Conservation (phyloP, 495 filamentous ascomycete genomes). For the Astrothelium macrocarpum region DNA sequence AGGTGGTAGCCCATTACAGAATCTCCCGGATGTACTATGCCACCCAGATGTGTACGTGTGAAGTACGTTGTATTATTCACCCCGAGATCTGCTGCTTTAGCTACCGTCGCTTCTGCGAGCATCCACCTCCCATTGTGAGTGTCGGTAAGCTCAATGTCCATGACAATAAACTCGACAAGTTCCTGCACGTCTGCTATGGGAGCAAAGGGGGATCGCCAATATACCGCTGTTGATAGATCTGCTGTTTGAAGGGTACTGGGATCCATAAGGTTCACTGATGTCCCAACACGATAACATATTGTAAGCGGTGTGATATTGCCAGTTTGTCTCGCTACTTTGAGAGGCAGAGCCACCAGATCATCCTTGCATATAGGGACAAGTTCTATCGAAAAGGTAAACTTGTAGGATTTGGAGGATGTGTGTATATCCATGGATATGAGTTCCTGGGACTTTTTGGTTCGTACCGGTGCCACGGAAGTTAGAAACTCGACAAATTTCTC, state of each 20-base stretch:
- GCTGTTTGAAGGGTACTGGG: slow-evolving; percentile 82
- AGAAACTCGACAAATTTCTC: slow-evolving; percentile 91
- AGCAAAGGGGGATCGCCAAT: slow-evolving; percentile 81
- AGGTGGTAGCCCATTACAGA: slow-evolving; percentile 86
- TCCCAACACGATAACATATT: slow-evolving; percentile 84
- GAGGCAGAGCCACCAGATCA: slow-evolving; percentile 83
- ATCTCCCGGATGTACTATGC: slow-evolving; percentile 79
- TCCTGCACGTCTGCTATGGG: slow-evolving; percentile 76
- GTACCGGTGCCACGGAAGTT: slow-evolving; percentile 64
- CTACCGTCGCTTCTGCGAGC: slow-evolving; percentile 78
- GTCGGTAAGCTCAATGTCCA: slow-evolving; percentile 83
- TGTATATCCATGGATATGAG: slow-evolving; percentile 91
- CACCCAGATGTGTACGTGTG: slow-evolving; percentile 80
- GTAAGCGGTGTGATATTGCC: slow-evolving; percentile 79
- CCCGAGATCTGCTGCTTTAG: slow-evolving; percentile 80
- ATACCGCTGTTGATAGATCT: slow-evolving; percentile 67
- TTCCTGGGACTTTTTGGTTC: slow-evolving; percentile 77
- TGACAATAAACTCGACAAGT: slow-evolving; percentile 82
- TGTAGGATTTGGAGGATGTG: slow-evolving; percentile 79
- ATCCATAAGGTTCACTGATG: slow-evolving; percentile 79
- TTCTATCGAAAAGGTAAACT: slow-evolving; percentile 80
- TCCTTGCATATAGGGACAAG: slow-evolving; percentile 93
- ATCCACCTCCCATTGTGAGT: slow-evolving; percentile 67
- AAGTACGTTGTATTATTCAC: slow-evolving; percentile 78
- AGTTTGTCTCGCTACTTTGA: slow-evolving; percentile 71